Percentiles rank a stretch among this genome's conserved stretches.
Evolutionary conservation across 495 filamentous ascomycete genomes (phyloP).

Genomic region (Penicillium robsamsonii): DNA sequence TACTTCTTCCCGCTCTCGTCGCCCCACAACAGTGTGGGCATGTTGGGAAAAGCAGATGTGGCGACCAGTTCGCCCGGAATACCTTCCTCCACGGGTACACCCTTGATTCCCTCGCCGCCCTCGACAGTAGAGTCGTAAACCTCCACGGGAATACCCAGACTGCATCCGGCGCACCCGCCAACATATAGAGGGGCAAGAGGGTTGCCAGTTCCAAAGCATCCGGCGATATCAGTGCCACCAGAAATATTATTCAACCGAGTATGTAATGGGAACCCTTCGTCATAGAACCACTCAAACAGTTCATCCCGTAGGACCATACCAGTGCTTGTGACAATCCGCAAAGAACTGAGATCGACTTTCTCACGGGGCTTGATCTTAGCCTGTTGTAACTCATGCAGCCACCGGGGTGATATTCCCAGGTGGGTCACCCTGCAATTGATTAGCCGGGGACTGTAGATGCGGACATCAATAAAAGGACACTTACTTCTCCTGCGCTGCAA

Average conservation of each 20-base stretch:
- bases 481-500: constrained; percentile 60
- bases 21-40: constrained; percentile 71
- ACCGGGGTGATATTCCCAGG: constrained; percentile 71
- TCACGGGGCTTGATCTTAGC: constrained; percentile 56
- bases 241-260: constrained; percentile 70
- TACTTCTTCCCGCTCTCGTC: constrained; percentile 56
- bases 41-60: constrained; percentile 65
- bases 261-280: constrained; percentile 63
- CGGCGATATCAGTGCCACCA: constrained; percentile 76
- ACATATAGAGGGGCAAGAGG: constrained; percentile 68
- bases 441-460: constrained; percentile 18
- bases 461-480: neutral
- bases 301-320: constrained; percentile 76
- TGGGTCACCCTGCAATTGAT: constrained; percentile 37
- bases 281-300: constrained; percentile 81
- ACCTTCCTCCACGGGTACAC: constrained; percentile 55
- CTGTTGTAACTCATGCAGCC: constrained; percentile 66
- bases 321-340: constrained; percentile 62
- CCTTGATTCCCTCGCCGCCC: constrained; percentile 50
- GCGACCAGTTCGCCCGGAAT: constrained; percentile 72
- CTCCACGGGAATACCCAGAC: constrained; percentile 62
- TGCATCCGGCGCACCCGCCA: constrained; percentile 64
- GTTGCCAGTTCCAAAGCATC: constrained; percentile 66
- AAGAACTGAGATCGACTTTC: constrained; percentile 56
- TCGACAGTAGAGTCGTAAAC: constrained; percentile 62